Evolutionary conservation across 2,329 filamentous ascomycete genomes (phyloP).

Genomic region (Didymella arachidicola): DNA sequence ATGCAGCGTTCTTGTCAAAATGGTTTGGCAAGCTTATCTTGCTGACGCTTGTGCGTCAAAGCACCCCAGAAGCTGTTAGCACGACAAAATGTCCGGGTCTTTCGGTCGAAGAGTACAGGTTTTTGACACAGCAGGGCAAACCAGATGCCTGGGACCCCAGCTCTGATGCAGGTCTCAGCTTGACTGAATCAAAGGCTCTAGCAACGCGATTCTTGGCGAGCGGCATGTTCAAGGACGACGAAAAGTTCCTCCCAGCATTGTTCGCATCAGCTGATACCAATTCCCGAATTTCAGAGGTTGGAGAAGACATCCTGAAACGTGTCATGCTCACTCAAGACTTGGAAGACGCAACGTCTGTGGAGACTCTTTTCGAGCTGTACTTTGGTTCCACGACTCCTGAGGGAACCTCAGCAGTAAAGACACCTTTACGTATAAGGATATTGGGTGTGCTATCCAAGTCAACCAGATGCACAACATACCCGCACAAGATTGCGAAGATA

Average conservation of each 20-base stretch:
- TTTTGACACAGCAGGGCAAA: conserved; percentile 71
- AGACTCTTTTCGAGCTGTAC: conserved; percentile 75
- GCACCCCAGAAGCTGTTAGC: conserved; percentile 47
- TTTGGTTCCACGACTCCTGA: conserved; percentile 60
- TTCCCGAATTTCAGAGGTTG: conserved; percentile 80
- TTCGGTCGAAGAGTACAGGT: conserved; percentile 70
- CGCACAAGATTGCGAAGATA: conserved; percentile 71
- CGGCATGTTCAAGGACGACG: conserved; percentile 81
- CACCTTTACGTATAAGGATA: conserved; percentile 78
- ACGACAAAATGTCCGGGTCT: conserved; percentile 66
- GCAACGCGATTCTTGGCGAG: conserved; percentile 78
- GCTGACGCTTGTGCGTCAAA: conserved; percentile 57
- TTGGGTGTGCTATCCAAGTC: conserved; percentile 80
- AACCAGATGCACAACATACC: conserved; percentile 72
- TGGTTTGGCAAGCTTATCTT: conserved; percentile 82
- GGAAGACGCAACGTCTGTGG: conserved; percentile 71
- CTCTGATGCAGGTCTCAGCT: conserved; percentile 67
- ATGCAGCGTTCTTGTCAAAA: conserved; percentile 75
- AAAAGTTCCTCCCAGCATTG: conserved; percentile 83
- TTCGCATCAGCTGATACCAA: conserved; percentile 85
- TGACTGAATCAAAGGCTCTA: conserved; percentile 74
- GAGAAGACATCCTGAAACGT: conserved; percentile 87
- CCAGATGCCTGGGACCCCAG: conserved; percentile 72
- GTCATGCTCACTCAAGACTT: conserved; percentile 72
- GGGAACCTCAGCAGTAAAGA: conserved; percentile 58